Percentiles rank a stretch among this genome's conserved stretches.
Conservation (phyloP, 768 basidiomycete species). For the Termitomyces sp. region DNA sequence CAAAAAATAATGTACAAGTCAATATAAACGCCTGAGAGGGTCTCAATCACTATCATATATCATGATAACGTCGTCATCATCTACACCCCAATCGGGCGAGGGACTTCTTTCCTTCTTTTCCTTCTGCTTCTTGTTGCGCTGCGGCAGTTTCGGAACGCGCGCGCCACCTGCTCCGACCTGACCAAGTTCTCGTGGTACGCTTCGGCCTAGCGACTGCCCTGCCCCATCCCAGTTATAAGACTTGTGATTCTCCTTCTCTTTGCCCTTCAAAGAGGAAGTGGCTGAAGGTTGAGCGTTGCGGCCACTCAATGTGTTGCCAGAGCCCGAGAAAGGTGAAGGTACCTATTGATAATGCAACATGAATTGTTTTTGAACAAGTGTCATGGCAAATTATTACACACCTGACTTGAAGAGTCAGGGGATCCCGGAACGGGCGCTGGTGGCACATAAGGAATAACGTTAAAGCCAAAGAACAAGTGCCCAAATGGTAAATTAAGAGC, state of each 20-base stretch:
- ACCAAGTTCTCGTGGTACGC: conserved; percentile 32
- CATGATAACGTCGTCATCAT: conserved; percentile 78
- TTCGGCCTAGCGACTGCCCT: conserved; percentile 47
- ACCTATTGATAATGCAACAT: conserved; percentile 22
- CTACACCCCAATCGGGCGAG: conserved; percentile 81
- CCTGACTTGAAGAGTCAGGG: conserved; percentile 15
- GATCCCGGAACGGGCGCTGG: conserved; percentile 32
- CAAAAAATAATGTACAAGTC: conserved; percentile 14
- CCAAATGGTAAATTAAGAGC: conserved; percentile 89
- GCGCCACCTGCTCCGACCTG: conserved; percentile 54
- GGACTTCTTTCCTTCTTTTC: conserved; percentile 51
- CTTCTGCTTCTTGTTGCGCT: conserved; percentile 29
- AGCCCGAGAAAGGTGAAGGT: conserved; percentile 51
- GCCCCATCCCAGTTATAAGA: conserved; percentile 38
- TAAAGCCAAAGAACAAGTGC: conserved; percentile 95
- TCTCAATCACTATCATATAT: conserved; percentile 69
- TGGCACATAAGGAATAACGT: conserved; percentile 63
- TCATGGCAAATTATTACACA: neutral
- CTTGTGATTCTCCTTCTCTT: conserved; percentile 45
- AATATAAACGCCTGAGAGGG: neutral
- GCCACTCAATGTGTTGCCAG: conserved; percentile 65
- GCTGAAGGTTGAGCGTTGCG: conserved; percentile 26
- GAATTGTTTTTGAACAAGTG: neutral
- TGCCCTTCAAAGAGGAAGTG: conserved; percentile 37
- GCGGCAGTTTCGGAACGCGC: conserved; percentile 39